These are phyloP conservation scores for Pythium graminicola DNA, from an alignment of 352 stramenopile species.

Conservation along the genomic window DNA sequence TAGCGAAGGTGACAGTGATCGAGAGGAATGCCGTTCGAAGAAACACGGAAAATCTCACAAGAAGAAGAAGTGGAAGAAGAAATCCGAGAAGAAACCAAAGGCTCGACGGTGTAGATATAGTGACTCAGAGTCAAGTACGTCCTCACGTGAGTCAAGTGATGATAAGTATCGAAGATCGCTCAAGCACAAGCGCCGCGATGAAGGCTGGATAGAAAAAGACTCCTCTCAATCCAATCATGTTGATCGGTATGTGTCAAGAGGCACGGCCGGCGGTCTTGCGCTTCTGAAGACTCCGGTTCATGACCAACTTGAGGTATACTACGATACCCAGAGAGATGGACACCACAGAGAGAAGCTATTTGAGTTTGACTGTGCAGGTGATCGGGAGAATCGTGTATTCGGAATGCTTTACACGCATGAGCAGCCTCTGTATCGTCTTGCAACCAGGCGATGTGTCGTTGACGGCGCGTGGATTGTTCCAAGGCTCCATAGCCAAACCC, in stretches of 20 bases:
- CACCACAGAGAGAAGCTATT: constrained; percentile 36
- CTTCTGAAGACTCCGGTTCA: constrained; percentile 9
- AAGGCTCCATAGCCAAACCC: background rate
- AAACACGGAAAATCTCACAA: constrained; percentile 29
- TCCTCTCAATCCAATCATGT: background rate
- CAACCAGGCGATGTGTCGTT: constrained; percentile 37
- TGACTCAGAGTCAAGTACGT: constrained; percentile 12
- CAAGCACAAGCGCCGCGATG: background rate
- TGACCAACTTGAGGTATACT: constrained; percentile 17
- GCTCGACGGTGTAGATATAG: no score
- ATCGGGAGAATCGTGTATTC: constrained; percentile 64
- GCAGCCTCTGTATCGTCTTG: constrained; percentile 52
- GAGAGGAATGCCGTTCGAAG: background rate
- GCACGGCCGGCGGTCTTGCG: background rate
- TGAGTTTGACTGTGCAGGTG: constrained; percentile 54
- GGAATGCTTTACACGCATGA: constrained; percentile 61
- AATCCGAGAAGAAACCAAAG: constrained; percentile 5
- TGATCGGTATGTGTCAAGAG: background rate
- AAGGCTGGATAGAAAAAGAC: background rate
- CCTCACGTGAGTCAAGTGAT: background rate
- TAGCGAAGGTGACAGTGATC: constrained; percentile 21
- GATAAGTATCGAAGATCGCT: background rate
- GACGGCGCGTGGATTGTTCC: constrained; percentile 39
- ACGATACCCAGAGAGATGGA: background rate
- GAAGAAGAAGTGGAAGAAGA: constrained; percentile 26